A percentile compares a stretch with the other conserved stretches of the same genome.
These are phyloP conservation scores for Trifolium subterraneum DNA, from an alignment of 306 rosid genomes.

Conservation along the genomic window DNA sequence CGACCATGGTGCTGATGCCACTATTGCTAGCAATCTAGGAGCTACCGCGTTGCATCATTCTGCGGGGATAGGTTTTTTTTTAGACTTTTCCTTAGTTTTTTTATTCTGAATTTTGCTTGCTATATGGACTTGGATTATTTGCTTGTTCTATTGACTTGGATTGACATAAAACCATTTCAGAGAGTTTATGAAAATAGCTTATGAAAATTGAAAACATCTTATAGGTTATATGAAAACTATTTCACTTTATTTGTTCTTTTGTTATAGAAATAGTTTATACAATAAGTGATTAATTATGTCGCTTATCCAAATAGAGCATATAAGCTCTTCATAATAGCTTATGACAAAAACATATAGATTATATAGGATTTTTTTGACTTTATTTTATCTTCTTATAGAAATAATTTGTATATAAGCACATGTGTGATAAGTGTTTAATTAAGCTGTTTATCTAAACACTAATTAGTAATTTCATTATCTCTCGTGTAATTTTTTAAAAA, in stretches of 20 bases:
- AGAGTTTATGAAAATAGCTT: background rate
- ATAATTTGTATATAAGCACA: too few species aligned
- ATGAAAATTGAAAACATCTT: background rate
- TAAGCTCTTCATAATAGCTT: too few species aligned
- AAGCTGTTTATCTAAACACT: too few species aligned
- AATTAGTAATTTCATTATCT: background rate
- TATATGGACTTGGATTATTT: background rate
- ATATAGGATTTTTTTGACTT: too few species aligned
- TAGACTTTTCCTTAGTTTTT: background rate
- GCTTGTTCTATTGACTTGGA: background rate
- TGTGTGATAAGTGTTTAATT: too few species aligned
- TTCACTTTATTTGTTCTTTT: background rate
- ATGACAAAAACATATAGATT: too few species aligned
- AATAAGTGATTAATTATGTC: background rate
- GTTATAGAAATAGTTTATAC: background rate
- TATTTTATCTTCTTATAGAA: too few species aligned
- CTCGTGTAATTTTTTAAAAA: background rate
- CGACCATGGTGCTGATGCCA: slow-evolving; percentile 71
- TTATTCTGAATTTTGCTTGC: background rate
- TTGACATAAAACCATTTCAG: background rate
- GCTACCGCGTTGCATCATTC: slow-evolving; percentile 88
- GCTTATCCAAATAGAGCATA: background rate
- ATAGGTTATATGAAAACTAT: background rate
- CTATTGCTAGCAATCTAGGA: slow-evolving; percentile 76
- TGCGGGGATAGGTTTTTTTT: slow-evolving; percentile 76